Evolutionary conservation across 805 yeast species (phyloP).

Genomic region (Candida golubevii): DNA sequence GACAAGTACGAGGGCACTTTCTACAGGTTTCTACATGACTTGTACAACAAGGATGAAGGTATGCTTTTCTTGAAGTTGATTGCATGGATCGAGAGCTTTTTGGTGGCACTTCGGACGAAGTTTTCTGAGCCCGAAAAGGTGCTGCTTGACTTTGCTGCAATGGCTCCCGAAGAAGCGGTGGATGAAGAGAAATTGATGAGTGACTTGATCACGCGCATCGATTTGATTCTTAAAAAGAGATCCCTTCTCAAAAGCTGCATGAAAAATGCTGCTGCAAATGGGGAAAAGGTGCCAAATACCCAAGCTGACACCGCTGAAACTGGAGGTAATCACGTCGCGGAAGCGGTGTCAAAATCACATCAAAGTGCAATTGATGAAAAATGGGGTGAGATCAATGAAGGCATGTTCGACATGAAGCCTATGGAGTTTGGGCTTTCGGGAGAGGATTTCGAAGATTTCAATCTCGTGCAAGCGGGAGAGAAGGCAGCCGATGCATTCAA

Average conservation of each 20-base stretch:
- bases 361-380: conserved; percentile 25
- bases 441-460: conserved; percentile 44
- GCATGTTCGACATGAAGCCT: conserved; percentile 24
- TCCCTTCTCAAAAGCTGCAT: conserved; percentile 34
- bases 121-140: conserved; percentile 38
- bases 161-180: conserved; percentile 18
- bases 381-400: conserved; percentile 44
- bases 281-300: neutral
- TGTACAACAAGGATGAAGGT: conserved; percentile 73
- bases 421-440: conserved; percentile 35
- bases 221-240: conserved; percentile 34
- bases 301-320: neutral
- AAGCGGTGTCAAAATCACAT: conserved; percentile 20
- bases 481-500: conserved; percentile 5
- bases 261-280: conserved; percentile 10
- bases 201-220: conserved; percentile 41
- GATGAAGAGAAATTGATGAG: conserved; percentile 29
- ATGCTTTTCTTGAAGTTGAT: conserved; percentile 69
- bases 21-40: conserved; percentile 72
- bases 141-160: conserved; percentile 40
- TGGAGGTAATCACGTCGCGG: conserved; percentile 14
- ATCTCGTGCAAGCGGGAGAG: conserved; percentile 19
- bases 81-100: conserved; percentile 66
- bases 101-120: conserved; percentile 61
- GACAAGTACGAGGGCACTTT: conserved; percentile 69